Evolutionary conservation across 164 flowering plant species (phyloP).

Genomic region (Berberis thunbergii): DNA sequence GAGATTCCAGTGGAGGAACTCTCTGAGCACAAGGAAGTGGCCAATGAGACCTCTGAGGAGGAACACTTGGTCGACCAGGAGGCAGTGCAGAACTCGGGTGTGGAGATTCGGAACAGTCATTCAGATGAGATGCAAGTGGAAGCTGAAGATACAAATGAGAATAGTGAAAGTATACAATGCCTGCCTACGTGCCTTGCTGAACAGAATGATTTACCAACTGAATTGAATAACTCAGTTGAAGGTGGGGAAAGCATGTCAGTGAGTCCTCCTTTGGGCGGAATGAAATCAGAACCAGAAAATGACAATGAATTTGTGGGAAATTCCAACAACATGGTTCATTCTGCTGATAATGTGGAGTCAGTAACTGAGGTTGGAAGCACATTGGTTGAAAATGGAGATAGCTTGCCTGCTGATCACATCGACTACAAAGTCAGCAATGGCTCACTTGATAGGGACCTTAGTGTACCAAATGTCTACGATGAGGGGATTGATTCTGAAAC

Average conservation of each 20-base stretch:
- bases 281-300: background rate
- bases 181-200: background rate
- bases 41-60: too few relatives aligned
- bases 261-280: background rate
- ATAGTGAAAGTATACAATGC: conserved; percentile 1
- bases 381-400: conserved; percentile 4
- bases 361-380: background rate
- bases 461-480: background rate
- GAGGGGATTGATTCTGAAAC: background rate
- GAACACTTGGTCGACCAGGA: too few relatives aligned
- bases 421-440: background rate
- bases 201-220: background rate
- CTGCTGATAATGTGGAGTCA: background rate
- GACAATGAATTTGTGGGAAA: conserved; percentile 3
- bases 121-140: conserved; percentile 5
- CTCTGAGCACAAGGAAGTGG: too few relatives aligned
- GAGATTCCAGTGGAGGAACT: background rate
- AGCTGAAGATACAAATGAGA: conserved; percentile 1
- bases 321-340: background rate
- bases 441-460: conserved; percentile 1
- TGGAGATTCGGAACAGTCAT: background rate
- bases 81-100: background rate
- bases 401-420: background rate
- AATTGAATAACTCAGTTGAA: conserved; percentile 2
- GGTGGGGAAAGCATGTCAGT: background rate